Conservation (phyloP, 1,284 basidiomycete species). For the Sporisorium scitamineum region DNA sequence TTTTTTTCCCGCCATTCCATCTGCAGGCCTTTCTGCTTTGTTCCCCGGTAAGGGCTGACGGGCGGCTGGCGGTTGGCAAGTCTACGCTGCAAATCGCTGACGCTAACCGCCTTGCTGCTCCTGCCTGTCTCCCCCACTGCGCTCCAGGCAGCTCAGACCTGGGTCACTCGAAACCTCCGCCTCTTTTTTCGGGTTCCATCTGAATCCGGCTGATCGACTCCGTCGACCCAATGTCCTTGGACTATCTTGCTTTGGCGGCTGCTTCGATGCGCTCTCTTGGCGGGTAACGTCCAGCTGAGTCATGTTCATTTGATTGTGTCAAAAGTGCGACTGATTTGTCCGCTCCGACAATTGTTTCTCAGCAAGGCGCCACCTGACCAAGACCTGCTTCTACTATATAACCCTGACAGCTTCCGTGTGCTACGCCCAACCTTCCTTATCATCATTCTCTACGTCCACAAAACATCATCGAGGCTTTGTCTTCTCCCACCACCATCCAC, state of each 20-base stretch:
- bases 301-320: conserved; percentile 34
- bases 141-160: not conserved
- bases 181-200: not conserved
- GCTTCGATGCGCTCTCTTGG: no score
- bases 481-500: not conserved
- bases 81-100: not conserved
- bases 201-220: conserved; percentile 28
- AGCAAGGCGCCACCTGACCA: not conserved
- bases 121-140: not conserved
- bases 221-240: not conserved
- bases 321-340: not conserved
- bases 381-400: conserved; percentile 20
- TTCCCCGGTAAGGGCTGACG: not conserved
- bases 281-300: conserved; percentile 9
- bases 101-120: not conserved
- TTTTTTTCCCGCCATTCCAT: not conserved
- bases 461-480: conserved; percentile 3
- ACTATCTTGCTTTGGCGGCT: no score
- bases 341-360: conserved; percentile 2
- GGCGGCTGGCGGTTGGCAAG: not conserved
- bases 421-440: conserved; percentile 1
- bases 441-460: conserved; percentile 1
- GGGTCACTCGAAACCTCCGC: not conserved
- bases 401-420: not conserved
- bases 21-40: not conserved